Evolutionary conservation across 768 basidiomycete genomes (phyloP).

Genomic region (Candolleomyces eurysporus): DNA sequence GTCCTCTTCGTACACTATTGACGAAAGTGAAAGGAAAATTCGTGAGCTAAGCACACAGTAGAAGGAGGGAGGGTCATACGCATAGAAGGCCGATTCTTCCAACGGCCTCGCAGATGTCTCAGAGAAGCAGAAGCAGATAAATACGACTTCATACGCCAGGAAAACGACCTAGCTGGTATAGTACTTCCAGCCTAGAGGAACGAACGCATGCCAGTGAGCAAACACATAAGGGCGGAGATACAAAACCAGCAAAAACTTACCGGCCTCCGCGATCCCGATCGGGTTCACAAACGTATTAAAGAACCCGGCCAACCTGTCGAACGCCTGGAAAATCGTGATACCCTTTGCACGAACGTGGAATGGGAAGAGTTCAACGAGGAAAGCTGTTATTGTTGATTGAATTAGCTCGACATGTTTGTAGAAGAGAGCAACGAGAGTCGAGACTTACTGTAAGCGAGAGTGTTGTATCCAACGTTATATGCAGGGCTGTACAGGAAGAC

Average conservation of each 20-base stretch:
- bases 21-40: not conserved
- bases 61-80: slow-evolving; percentile 17
- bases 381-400: slow-evolving; percentile 34
- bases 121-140: slow-evolving; percentile 62
- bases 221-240: not conserved
- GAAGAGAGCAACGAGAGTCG: too few species aligned
- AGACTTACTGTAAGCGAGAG: slow-evolving; percentile 49
- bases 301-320: slow-evolving; percentile 51
- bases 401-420: too few species aligned
- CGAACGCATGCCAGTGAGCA: not conserved
- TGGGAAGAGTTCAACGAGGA: slow-evolving; percentile 67
- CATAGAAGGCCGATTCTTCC: slow-evolving; percentile 60
- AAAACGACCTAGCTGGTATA: slow-evolving; percentile 53
- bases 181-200: slow-evolving; percentile 47
- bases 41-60: not conserved
- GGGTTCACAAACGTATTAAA: slow-evolving; percentile 71
- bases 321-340: slow-evolving; percentile 60
- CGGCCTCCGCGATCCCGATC: slow-evolving; percentile 54
- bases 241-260: slow-evolving; percentile 23
- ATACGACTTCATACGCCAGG: slow-evolving; percentile 50
- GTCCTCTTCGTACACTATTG: slow-evolving; percentile 43
- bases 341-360: slow-evolving; percentile 62
- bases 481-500: slow-evolving; percentile 57
- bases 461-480: slow-evolving; percentile 57
- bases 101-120: slow-evolving; percentile 53